Evolutionary conservation across 805 yeast genomes (phyloP), one percentile per base, ranked within the genome.

Genomic region (Hanseniaspora guilliermondii): DNA sequence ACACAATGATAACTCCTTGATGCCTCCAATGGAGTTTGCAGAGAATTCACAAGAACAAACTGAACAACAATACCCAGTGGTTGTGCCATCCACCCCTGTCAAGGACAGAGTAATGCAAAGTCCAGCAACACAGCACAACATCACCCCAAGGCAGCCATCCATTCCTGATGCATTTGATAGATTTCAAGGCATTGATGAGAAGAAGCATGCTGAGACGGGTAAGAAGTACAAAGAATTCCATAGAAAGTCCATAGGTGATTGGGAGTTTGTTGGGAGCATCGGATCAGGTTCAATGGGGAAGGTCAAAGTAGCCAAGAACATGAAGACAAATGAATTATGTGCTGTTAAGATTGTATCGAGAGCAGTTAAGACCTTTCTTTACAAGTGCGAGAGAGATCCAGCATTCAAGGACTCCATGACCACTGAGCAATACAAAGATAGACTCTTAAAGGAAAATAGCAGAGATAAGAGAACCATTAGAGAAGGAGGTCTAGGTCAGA

Each of bases 201-300:
- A 37, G 47, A 58, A n/a, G 53, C 49, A 56, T 48, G 49, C 9
- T n/a, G 52, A 53, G 16, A 58, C 33, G 12, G 47, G n/a, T 44
- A 52, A 57, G 48, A 60, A 60, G 30, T 49, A 60, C 0, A 71
- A 67, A 49, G 72, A 68, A 60, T 85, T 85, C 61, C 91, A 88
- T 66, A 79, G 97, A 59, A 84, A 83, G 56, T 77, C 95, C 4
- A 83, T 91, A 53, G 98, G 97, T 14, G 96, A 93, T 60, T 91
- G 98, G 98, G 95, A 87, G 61, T 89, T 91, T 61, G 76, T 86
- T 56, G 87, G 87, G 68, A 88, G 96, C 2, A 85, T 93, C 46
- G 99, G 99, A 42, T 96, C 97, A 2, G 98, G 99, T 3, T 87
- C 96, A 0, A 93, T 93, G 98, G 99, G 99, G 56, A 94, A 91